phyloP scores from a whole-genome alignment of 2,329 filamentous ascomycete genomes.

The Venturia asperata region DNA sequence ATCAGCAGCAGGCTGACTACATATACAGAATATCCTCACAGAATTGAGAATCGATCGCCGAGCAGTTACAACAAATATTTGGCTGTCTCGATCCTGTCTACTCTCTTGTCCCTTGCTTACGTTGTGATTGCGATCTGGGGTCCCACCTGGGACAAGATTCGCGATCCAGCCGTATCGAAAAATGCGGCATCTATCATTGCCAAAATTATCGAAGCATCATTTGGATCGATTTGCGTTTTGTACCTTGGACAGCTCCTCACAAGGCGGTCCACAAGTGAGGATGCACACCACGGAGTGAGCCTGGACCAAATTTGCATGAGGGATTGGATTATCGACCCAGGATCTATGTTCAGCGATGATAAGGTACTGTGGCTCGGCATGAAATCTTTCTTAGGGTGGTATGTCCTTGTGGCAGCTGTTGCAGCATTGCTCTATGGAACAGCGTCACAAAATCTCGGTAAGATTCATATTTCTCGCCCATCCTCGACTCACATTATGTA shows the following conservation, averaged over 20 bases:
- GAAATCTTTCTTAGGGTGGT: not conserved
- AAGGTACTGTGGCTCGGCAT: not conserved
- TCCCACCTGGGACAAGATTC: not conserved
- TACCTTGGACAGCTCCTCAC: not conserved
- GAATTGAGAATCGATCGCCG: not conserved
- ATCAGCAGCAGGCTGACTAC: not conserved
- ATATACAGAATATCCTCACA: not conserved
- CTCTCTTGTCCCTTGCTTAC: not conserved
- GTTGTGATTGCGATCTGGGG: not conserved
- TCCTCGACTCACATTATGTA: not conserved
- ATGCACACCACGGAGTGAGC: not conserved
- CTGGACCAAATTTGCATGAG: slow-evolving; percentile 2
- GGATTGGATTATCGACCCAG: slow-evolving; percentile 6
- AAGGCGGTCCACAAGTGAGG: not conserved
- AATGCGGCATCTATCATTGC: not conserved
- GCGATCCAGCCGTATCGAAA: not conserved
- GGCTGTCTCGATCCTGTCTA: not conserved
- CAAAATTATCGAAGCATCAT: not conserved
- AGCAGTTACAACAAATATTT: slow-evolving; percentile 4
- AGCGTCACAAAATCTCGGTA: not conserved
- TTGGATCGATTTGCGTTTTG: not conserved
- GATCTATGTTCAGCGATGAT: not conserved
- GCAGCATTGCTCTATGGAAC: not conserved
- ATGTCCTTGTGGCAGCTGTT: not conserved
- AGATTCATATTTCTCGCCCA: not conserved